These are phyloP conservation scores for Aphelidium insulamus DNA, from an alignment of 371 early-diverging fungal species.

Conservation along the genomic window DNA sequence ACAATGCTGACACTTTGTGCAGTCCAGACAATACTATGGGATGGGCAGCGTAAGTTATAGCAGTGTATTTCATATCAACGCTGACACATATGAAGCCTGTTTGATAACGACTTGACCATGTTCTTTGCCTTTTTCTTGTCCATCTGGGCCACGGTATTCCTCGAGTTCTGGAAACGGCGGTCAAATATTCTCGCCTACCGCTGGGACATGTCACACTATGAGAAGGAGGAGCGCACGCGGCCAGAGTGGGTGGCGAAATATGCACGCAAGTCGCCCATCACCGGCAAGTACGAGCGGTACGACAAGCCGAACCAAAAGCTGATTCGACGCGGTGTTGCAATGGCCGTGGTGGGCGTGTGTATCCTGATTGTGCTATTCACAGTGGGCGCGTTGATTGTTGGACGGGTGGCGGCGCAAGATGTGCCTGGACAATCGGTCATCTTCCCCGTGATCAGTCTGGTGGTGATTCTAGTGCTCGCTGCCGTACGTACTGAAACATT, in stretches of 20 bases:
- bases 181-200: slow-evolving; percentile 14
- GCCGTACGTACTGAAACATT: slow-evolving; percentile 6
- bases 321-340: slow-evolving; percentile 6
- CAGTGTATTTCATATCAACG: slow-evolving; percentile 1
- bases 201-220: slow-evolving; percentile 27
- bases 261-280: slow-evolving; percentile 16
- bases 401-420: slow-evolving; percentile 1
- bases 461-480: slow-evolving; percentile 11
- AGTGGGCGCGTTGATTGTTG: slow-evolving; percentile 2
- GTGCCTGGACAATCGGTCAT: slow-evolving; percentile 3
- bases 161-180: slow-evolving; percentile 38
- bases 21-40: too few relatives aligned
- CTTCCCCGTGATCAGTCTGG: slow-evolving; percentile 6
- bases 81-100: slow-evolving; percentile 8
- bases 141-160: slow-evolving; percentile 25
- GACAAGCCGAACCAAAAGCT: slow-evolving; percentile 12
- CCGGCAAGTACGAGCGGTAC: slow-evolving; percentile 18
- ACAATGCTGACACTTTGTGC: neutral
- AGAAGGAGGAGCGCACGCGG: slow-evolving; percentile 15
- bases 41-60: neutral
- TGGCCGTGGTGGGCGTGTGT: slow-evolving; percentile 8
- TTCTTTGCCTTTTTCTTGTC: slow-evolving; percentile 26
- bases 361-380: slow-evolving; percentile 5
- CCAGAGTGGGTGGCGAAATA: slow-evolving; percentile 21
- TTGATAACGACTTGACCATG: slow-evolving; percentile 25